Evolutionary conservation across 768 basidiomycete genomes (phyloP).

Genomic region (Mycena indigotica): DNA sequence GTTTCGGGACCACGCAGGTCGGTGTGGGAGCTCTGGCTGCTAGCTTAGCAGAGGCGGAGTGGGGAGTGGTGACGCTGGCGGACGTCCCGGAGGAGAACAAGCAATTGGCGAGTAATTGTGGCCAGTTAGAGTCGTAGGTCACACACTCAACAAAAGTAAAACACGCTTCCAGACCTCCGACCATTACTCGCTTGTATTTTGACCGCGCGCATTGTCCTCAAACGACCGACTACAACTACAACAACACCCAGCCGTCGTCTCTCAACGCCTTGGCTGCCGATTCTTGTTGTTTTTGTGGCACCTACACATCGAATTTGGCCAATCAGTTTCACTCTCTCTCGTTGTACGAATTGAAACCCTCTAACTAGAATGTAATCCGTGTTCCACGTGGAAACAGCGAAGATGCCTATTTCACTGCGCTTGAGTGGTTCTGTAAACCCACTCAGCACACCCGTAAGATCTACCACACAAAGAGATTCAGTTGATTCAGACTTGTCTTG

Average conservation of each 20-base stretch:
- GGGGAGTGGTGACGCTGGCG: constrained; percentile 5
- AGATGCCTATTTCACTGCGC: constrained; percentile 53
- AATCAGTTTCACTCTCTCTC: background rate
- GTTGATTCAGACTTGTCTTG: background rate
- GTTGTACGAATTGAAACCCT: background rate
- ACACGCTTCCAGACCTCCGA: too few species aligned
- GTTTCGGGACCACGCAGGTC: background rate
- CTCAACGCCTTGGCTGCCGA: constrained; percentile 46
- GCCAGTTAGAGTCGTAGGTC: background rate
- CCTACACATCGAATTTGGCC: background rate
- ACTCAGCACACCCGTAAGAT: constrained; percentile 58
- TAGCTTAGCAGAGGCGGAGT: constrained; percentile 5
- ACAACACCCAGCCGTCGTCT: constrained; percentile 56
- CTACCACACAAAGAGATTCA: constrained; percentile 35
- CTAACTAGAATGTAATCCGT: too few species aligned
- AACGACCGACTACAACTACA: constrained; percentile 16
- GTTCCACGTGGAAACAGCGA: constrained; percentile 58
- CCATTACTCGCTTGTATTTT: too few species aligned
- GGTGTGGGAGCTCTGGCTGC: too few species aligned
- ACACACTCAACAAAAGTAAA: constrained; percentile 7
- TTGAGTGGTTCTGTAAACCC: constrained; percentile 57
- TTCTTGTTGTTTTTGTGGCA: constrained; percentile 46
- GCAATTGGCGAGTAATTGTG: background rate
- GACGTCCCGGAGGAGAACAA: background rate
- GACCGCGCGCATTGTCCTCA: background rate